Conservation (phyloP, 1,284 basidiomycete species). For the Schizophyllum amplum region DNA sequence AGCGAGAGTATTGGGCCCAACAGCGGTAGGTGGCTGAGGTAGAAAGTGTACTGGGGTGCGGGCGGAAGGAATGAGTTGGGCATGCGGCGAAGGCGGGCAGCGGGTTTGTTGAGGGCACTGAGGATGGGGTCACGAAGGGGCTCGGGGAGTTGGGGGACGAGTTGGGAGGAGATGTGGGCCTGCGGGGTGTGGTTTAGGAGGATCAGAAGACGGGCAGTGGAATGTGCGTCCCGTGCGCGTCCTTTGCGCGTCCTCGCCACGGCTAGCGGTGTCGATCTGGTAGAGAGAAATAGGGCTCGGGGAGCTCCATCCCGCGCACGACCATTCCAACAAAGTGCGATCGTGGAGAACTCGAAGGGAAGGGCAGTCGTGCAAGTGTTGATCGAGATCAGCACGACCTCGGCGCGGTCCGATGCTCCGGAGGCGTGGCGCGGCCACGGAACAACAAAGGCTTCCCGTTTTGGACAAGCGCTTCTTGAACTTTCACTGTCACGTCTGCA, state of each 20-base stretch:
- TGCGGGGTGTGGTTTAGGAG: conserved; percentile 21
- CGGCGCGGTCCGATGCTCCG: no score
- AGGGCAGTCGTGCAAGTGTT: no score
- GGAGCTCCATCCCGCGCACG: no score
- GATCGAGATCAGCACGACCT: no score
- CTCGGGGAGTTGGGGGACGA: conserved; percentile 76
- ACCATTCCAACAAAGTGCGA: no score
- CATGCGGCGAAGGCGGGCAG: conserved; percentile 64
- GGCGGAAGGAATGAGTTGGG: conserved; percentile 94
- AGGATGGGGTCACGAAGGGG: background rate
- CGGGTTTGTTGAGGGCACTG: background rate
- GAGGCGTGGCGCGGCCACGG: no score
- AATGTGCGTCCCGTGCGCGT: conserved; percentile 78
- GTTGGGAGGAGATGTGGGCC: conserved; percentile 62
- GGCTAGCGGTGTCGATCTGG: conserved; percentile 54
- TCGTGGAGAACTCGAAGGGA: no score
- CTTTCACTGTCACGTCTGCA: no score
- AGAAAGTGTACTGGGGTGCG: conserved; percentile 52
- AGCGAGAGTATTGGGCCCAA: no score
- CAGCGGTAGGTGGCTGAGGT: conserved; percentile 38
- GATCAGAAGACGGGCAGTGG: no score
- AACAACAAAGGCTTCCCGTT: no score
- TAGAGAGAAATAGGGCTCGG: conserved; percentile 83
- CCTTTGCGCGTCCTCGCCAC: background rate
- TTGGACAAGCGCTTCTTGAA: no score